Evolutionary conservation across 1,284 basidiomycete species (phyloP), one percentile per base, ranked within the genome.

Genomic region (Ceratobasidium sp.): DNA sequence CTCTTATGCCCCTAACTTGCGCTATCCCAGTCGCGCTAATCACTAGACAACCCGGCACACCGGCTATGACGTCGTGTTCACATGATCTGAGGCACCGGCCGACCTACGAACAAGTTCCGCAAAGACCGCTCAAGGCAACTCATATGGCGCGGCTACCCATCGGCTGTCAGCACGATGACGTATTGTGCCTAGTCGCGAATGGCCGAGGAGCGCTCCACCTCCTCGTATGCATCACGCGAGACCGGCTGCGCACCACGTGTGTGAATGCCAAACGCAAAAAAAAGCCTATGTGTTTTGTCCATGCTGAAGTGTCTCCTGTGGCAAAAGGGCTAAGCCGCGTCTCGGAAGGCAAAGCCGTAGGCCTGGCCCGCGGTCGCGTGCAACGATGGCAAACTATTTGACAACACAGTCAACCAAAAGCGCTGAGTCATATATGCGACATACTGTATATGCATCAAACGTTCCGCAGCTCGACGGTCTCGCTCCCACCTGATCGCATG

Each of bases 21-120:
- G 8, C 31, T n/a, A 10, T 33, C 26, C 17, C 58, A 28, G 58
- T n/a, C 23, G n/a, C 42, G 42, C 17, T 23, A 20, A 53, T 53
- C 49, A 53, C n/a, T 6, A 53, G 17, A n/a, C 49, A 28, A 17
- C 54, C 54, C 54, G 31, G 54, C 7, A 26, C n/a, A 26, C 54
- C 26, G 54, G 54, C 26, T 6, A 66, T 66, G 64, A 66, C 45
- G 42, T 49, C n/a, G n/a, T 23, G 45, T 66, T 49, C 64, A 39
- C 33, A 35, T 37, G 31, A 39, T n/a, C 39, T 17, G 8, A 63
- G 35, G 35, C 11, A 28, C 33, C 20, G 8, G 28, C 33, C 56
- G 56, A n/a, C n/a, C n/a, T n/a, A 60, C 33, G 49, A 53, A 5
- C 56, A n/a, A 60, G 56, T 20, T 60, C 56, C 56, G 56, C 56